phyloP scores from a whole-genome alignment of 176 grass and related monocot genomes.

The Typha latifolia region DNA sequence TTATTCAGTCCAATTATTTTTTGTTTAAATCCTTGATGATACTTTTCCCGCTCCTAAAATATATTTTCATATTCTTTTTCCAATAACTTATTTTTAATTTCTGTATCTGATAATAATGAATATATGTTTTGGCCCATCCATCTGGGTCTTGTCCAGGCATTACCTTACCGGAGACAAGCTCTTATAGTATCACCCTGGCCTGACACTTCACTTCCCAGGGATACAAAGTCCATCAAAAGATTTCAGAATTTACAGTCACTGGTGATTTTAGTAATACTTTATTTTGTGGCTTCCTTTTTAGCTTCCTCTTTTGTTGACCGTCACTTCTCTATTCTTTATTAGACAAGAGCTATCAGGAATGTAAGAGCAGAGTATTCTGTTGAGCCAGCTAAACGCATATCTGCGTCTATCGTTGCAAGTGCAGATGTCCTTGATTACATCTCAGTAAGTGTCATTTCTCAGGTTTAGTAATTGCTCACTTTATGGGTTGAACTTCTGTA shows the following conservation, averaged over 20 bases:
- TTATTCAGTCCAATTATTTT: too few species aligned
- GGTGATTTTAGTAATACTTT: constrained; percentile 36
- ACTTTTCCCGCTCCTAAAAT: too few species aligned
- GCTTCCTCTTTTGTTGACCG: background rate
- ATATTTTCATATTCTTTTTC: too few species aligned
- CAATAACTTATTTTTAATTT: too few species aligned
- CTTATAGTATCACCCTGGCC: constrained; percentile 86
- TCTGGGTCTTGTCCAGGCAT: constrained; percentile 48
- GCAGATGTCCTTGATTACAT: constrained; percentile 70
- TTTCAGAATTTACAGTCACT: constrained; percentile 95
- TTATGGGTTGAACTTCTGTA: too few species aligned
- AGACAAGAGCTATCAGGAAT: constrained; percentile 92
- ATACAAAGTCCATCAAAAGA: constrained; percentile 69
- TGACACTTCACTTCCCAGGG: constrained; percentile 56
- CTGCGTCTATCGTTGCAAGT: constrained; percentile 81
- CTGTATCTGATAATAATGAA: too few species aligned
- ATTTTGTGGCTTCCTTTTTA: background rate
- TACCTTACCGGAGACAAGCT: constrained; percentile 70
- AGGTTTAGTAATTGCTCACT: background rate
- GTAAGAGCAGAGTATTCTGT: constrained; percentile 92
- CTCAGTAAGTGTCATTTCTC: constrained; percentile 44
- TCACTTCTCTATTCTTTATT: constrained; percentile 6
- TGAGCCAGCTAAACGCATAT: constrained; percentile 91
- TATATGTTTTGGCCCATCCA: background rate
- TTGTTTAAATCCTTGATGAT: too few species aligned